Conservation (phyloP, 1,284 basidiomycete species). For the Fomitiporia mediterranea region DNA sequence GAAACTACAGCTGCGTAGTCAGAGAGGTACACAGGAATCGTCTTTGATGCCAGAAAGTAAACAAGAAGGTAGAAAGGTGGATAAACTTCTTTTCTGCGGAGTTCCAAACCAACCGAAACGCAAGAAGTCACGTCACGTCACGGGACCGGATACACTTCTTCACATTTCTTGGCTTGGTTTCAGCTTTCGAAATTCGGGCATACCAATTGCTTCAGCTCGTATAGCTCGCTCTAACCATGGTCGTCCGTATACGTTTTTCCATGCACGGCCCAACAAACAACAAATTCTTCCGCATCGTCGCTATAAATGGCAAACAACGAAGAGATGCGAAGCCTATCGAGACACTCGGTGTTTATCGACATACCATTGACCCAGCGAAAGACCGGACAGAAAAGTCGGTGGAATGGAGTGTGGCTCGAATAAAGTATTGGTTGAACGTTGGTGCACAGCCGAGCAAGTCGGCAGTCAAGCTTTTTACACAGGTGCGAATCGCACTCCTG, state of each 20-base stretch:
- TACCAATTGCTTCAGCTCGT: too few species aligned
- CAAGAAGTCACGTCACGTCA: background rate
- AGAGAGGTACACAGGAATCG: too few species aligned
- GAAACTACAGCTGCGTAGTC: too few species aligned
- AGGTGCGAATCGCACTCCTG: conserved; percentile 73
- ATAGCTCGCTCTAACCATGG: conserved; percentile 45
- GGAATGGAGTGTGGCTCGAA: conserved; percentile 87
- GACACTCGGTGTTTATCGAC: conserved; percentile 85
- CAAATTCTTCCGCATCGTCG: conserved; percentile 86
- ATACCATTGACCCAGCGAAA: conserved; percentile 41
- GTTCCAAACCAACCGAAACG: background rate
- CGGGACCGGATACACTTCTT: background rate
- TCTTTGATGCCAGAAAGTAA: too few species aligned
- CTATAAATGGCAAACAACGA: conserved; percentile 69
- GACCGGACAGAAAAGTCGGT: conserved; percentile 64
- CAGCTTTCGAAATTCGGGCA: too few species aligned
- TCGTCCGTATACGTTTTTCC: conserved; percentile 81
- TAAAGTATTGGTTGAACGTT: conserved; percentile 83
- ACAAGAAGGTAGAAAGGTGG: too few species aligned
- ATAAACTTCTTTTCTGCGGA: too few species aligned
- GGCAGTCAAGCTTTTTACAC: conserved; percentile 73
- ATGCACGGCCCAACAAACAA: conserved; percentile 79
- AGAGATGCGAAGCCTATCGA: conserved; percentile 91
- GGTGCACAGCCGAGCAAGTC: conserved; percentile 82
- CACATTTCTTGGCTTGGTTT: too few species aligned